Conservation (phyloP, 2,329 filamentous ascomycete species). For the Ascochyta pisi region DNA sequence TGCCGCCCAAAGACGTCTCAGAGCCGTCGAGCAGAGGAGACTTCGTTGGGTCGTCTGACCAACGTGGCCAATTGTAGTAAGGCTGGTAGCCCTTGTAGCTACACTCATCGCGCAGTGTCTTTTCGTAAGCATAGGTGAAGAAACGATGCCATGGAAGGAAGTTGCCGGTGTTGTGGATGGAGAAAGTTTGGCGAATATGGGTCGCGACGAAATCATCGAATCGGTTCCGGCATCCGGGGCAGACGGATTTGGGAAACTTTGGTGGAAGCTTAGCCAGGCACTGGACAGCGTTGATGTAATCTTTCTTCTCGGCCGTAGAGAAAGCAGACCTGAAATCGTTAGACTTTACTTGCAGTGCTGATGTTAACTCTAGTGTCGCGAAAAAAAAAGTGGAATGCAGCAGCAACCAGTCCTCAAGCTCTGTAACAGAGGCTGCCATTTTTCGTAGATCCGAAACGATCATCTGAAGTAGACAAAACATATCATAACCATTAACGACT, state of each 20-base stretch:
- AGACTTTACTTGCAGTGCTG: background rate
- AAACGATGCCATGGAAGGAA: slow-evolving; percentile 40
- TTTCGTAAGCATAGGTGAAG: slow-evolving; percentile 39
- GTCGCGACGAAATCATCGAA: slow-evolving; percentile 43
- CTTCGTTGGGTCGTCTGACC: slow-evolving; percentile 40
- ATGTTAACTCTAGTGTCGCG: too few species aligned
- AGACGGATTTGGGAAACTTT: slow-evolving; percentile 34
- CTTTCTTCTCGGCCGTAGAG: slow-evolving; percentile 33
- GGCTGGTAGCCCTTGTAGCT: slow-evolving; percentile 40
- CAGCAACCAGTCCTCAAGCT: too few species aligned
- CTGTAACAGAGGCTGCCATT: too few species aligned
- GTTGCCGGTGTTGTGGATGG: slow-evolving; percentile 38
- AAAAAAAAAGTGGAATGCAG: too few species aligned
- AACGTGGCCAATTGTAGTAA: slow-evolving; percentile 42
- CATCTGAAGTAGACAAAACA: too few species aligned
- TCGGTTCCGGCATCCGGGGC: slow-evolving; percentile 37
- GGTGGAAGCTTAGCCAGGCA: slow-evolving; percentile 35
- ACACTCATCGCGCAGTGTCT: slow-evolving; percentile 39
- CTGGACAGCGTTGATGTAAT: slow-evolving; percentile 42
- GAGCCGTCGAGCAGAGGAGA: slow-evolving; percentile 64
- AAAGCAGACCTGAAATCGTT: slow-evolving; percentile 32
- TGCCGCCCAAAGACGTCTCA: slow-evolving; percentile 54
- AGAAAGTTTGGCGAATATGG: slow-evolving; percentile 41
- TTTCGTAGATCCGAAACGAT: too few species aligned
- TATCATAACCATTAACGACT: too few species aligned